Base-by-base conservation (phyloP, 2,329 filamentous ascomycete species). In the Colletotrichum sp. region DNA sequence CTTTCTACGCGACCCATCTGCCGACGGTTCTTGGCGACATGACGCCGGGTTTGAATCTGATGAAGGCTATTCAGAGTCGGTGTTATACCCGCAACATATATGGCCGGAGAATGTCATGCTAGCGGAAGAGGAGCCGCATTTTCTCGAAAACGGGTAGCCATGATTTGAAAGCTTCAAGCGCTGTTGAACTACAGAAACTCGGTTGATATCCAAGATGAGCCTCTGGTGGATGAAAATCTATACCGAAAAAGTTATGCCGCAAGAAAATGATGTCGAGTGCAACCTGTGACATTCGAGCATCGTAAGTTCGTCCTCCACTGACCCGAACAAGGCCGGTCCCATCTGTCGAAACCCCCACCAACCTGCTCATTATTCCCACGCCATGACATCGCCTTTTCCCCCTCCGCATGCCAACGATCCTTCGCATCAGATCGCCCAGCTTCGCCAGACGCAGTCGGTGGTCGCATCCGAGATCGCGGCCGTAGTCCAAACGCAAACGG, bases 151-250 rank as follows among this genome's bases (percentile, higher is more conserved):
- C n/a, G 48, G 10, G 13, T 36, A 55, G 44, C 22, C 12, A 30
- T 22, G 8, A n/a, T 55, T 34, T 28, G 8, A 57, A 67, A n/a
- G n/a, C 30, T 60, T 66, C 39, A 36, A 60, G 32, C 52, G 66
- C 52, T 83, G 64, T 68, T 82, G 18, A 55, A 75, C 52, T 68
- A 22, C 55, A 44, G 30, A 55, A 26, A 52, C 18, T 65, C n/a
- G 64, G 36, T 26, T 63, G 60, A 57, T 75, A 28, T 67, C 26
- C 30, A 62, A 68, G 48, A 34, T 28, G 68, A 52, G 63, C 6
- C 44, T 48, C 57, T 67, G 34, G 30, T 63, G 52, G 68, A 63
- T 63, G 28, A 63, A 26, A 55, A 66, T 68, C 34, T 59, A 69
- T 70, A 30, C 71, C 32, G 39, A 32, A 63, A 69, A 60, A 44